Base-by-base conservation (phyloP, 352 stramenopile genomes). In the Pythium scleroteichum region DNA sequence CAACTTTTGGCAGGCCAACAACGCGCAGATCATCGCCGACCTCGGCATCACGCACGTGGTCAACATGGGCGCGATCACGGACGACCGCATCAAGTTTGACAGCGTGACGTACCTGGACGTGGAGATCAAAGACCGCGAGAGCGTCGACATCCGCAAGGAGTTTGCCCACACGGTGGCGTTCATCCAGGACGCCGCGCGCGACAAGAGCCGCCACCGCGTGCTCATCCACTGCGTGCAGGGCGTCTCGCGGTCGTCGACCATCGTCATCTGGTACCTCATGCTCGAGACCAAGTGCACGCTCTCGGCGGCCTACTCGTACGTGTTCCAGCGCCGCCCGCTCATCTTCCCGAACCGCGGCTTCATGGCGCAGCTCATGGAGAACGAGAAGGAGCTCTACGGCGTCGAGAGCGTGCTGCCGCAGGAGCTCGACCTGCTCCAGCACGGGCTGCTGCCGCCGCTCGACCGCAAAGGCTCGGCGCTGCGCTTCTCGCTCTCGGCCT, bases 201-300 rank as follows among this genome's bases (percentile, higher is more conserved):
- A 55, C 16, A 59, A 71, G 26, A 16, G 3, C 3, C 59, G 53
- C 23, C 62, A 44, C 4, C 80, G 81, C 19, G 85, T 94, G 52
- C 76, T 94, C n/a, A 75, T 94, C 19, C 80, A 94, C 63, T 94
- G 85, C 46, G 77, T 91, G n/a, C 82, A 90, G 61, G 85, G 85
- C 17, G 73, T 94, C 10, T 94, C 85, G 16, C 79, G 82, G 24
- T 92, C 85, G 27, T 85, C 80, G 24, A 88, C 85, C 8, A 79
- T 92, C 39, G 85, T 82, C 40, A 88, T 94, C 45, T 87, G 75
- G 76, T 94, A 90, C 69, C 62, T 94, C 26, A 92, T 94, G 82
- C 72, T 81, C 26, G 67, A 78, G 42, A 89, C 77, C 52, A 76
- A 79, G 49, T 89, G 82, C 53, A 87, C 82, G 23, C 64, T 94